These are phyloP conservation scores for Chalciporus piperatus DNA, from an alignment of 768 basidiomycete genomes.

Conservation along the genomic window DNA sequence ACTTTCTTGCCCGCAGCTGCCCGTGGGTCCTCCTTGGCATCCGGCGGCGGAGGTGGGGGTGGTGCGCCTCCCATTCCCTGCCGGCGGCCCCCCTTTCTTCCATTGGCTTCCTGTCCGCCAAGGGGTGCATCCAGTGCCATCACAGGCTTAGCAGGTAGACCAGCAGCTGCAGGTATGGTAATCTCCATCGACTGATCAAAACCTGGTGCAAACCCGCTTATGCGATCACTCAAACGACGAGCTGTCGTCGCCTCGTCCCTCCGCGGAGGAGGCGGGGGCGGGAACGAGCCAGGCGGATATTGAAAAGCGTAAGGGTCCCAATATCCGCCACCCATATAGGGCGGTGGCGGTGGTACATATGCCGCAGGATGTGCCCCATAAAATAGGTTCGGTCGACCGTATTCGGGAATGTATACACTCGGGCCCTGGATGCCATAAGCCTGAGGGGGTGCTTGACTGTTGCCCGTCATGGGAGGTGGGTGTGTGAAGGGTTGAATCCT, in stretches of 20 bases:
- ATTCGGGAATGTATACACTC: constrained; percentile 49
- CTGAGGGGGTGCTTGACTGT: constrained; percentile 75
- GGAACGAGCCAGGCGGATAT: constrained; percentile 37
- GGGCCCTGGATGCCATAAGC: constrained; percentile 76
- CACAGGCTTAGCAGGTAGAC: constrained; percentile 77
- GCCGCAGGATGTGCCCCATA: constrained; percentile 38
- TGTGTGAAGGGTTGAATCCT: constrained; percentile 84
- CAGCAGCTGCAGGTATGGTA: constrained; percentile 60
- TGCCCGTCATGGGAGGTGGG: constrained; percentile 66
- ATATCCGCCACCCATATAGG: constrained; percentile 38
- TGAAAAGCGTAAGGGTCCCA: constrained; percentile 48
- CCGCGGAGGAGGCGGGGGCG: constrained; percentile 40
- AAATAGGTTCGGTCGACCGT: constrained; percentile 38
- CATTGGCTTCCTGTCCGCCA: constrained; percentile 32
- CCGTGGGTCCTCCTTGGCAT: constrained; percentile 90
- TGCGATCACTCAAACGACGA: constrained; percentile 73
- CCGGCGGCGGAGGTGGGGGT: constrained; percentile 78
- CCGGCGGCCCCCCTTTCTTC: constrained; percentile 37
- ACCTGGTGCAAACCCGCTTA: constrained; percentile 69
- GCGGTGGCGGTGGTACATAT: constrained; percentile 35
- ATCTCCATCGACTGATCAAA: constrained; percentile 40
- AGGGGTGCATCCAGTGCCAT: constrained; percentile 54
- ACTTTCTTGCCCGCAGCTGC: constrained; percentile 86
- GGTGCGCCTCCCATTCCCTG: constrained; percentile 46
- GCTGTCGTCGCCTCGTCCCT: constrained; percentile 58